Evolutionary conservation across 805 yeast species (phyloP), one percentile per base, ranked within the genome.

Genomic region (Sugiyamaella qingdaonensis): DNA sequence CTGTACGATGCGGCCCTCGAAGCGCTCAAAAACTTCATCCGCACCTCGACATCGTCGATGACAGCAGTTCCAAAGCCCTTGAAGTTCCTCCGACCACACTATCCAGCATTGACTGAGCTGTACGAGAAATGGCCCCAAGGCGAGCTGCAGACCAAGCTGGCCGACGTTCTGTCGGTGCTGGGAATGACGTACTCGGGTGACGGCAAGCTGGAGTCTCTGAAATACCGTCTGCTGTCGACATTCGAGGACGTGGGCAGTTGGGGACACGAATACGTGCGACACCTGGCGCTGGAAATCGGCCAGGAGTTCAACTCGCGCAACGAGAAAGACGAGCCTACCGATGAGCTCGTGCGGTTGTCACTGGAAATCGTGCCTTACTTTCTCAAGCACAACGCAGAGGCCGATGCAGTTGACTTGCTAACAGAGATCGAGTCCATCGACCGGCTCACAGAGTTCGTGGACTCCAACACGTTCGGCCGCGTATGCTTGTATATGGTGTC

Each of bases 31-130:
- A 79, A 77, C 47, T 81, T 81, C 62, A 91, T 94, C 63, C 82
- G 88, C 60, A 95, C 94, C 52, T 87, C 97, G 10, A 94, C 99
- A 2, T 88, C 97, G 36, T 91, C 97, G 8, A 94, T 94, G 97
- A 94, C 99, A 1, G 99, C 99, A 2, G 99, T 94, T 49, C 99
- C 99, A 36, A 94, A 94, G 71, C 99, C 99, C 4, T 80, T 94
- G 72, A 95, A 94, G 74, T 94, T 94, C 68, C 78, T 94, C 59
- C 82, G 96, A 64, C 96, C 97, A 7, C 88, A 83, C 64, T 94
- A 85, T 67, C 83, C 85, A 18, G 64, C 76, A n/a, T 75, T 94
- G 63, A 80, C 81, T 33, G 78, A 74, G 51, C 71, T 87, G 37
- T 86, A 85, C 68, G 83, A 79, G 35, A 73, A 75, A 34, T 89